These are phyloP conservation scores for Nidularia sp. DNA, from an alignment of 768 basidiomycete genomes.

Conservation along the genomic window DNA sequence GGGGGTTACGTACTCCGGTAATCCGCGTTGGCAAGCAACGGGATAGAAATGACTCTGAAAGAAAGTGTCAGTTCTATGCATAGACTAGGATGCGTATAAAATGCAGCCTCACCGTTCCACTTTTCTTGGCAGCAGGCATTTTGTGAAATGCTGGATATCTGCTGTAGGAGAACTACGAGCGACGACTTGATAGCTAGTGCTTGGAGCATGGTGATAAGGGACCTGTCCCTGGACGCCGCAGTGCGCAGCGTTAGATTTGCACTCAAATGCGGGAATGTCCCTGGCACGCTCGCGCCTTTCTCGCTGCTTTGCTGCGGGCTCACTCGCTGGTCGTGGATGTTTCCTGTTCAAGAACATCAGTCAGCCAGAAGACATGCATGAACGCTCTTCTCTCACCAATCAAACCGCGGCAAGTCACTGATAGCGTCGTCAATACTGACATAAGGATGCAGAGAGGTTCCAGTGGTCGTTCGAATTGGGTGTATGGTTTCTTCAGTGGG, in stretches of 20 bases:
- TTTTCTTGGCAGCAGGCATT: constrained; percentile 40
- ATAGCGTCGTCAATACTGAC: constrained; percentile 74
- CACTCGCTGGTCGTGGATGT: constrained; percentile 20
- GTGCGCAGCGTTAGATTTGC: constrained; percentile 20
- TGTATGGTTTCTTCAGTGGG: constrained; percentile 32
- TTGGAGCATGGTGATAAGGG: constrained; percentile 27
- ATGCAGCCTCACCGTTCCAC: constrained; percentile 49
- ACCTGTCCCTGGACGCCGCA: constrained; percentile 31
- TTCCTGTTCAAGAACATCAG: constrained; percentile 20
- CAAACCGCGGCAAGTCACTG: constrained; percentile 64
- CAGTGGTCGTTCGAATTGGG: constrained; percentile 42
- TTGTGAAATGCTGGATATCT: constrained; percentile 69
- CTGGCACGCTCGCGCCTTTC: no score
- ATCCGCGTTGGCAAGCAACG: constrained; percentile 54
- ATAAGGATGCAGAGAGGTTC: constrained; percentile 51
- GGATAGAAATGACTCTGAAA: constrained; percentile 56
- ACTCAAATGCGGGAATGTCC: constrained; percentile 30
- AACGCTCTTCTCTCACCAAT: constrained; percentile 48
- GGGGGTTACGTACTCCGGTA: constrained; percentile 45
- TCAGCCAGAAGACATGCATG: no score
- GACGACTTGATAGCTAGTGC: constrained; percentile 39
- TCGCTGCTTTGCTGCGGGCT: no score
- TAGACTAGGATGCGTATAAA: neutral
- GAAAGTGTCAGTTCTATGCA: neutral
- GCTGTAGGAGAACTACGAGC: constrained; percentile 40